Evolutionary conservation across 345 rosid genomes (phyloP).

Genomic region (Physaria fendleri): DNA sequence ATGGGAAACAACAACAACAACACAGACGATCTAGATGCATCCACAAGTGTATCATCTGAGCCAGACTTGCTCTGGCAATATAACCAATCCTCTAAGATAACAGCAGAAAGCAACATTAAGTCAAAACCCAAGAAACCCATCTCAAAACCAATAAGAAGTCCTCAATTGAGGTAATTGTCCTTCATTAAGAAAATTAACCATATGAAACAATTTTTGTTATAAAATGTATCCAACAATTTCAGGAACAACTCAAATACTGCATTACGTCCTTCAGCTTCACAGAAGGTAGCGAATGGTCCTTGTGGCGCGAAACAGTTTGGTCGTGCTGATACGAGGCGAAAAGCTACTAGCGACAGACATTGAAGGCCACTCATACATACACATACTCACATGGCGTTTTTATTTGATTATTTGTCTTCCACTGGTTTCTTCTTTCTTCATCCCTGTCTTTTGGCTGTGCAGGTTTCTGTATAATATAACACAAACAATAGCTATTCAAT

Average conservation of each 20-base stretch:
- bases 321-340: constrained; percentile 57
- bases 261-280: constrained; percentile 61
- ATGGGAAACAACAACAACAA: too few relatives aligned
- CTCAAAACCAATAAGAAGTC: constrained; percentile 47
- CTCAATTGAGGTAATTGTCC: constrained; percentile 40
- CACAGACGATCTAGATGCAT: constrained; percentile 74
- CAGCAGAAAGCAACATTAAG: constrained; percentile 39
- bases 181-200: neutral
- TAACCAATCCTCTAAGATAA: constrained; percentile 54
- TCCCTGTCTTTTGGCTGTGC: too few relatives aligned
- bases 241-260: constrained; percentile 50
- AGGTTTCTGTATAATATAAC: too few relatives aligned
- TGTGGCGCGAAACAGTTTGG: constrained; percentile 48
- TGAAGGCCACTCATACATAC: constrained; percentile 35
- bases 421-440: too few relatives aligned
- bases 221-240: constrained; percentile 30
- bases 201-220: neutral
- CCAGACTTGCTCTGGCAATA: constrained; percentile 87
- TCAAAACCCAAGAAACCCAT: constrained; percentile 44
- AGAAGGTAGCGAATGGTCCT: too few relatives aligned
- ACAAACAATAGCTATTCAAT: too few relatives aligned
- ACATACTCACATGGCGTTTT: constrained; percentile 14
- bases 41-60: constrained; percentile 86
- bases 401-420: neutral
- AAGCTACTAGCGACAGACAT: constrained; percentile 48